These are phyloP conservation scores for Boletales sp. DNA, from an alignment of 768 basidiomycete species.

Conservation along the genomic window DNA sequence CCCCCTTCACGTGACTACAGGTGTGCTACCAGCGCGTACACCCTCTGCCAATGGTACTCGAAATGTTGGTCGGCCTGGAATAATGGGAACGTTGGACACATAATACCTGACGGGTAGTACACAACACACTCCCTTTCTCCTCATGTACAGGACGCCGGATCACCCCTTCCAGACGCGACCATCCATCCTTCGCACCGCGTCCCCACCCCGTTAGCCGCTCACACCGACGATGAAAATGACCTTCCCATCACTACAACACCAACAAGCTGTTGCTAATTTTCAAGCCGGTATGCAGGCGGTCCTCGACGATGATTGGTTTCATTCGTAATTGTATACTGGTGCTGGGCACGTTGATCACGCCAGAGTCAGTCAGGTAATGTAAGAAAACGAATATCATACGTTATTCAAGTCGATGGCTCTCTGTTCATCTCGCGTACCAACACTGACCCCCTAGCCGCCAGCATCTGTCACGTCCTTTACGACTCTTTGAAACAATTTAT, in stretches of 20 bases:
- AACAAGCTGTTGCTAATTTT: slow-evolving; percentile 42
- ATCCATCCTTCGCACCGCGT: slow-evolving; percentile 37
- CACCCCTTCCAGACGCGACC: slow-evolving; percentile 43
- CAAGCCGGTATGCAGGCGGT: too few relatives aligned
- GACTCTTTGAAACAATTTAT: too few relatives aligned
- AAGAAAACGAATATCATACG: too few relatives aligned
- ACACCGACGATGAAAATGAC: slow-evolving; percentile 51
- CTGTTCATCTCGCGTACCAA: too few relatives aligned
- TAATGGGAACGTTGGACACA: slow-evolving; percentile 22
- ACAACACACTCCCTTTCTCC: slow-evolving; percentile 46
- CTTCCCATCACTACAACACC: slow-evolving; percentile 54
- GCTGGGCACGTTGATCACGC: too few relatives aligned
- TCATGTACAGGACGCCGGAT: slow-evolving; percentile 42
- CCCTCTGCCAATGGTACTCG: slow-evolving; percentile 61
- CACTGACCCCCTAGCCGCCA: too few relatives aligned
- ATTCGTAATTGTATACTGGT: too few relatives aligned
- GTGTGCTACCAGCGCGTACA: slow-evolving; percentile 39
- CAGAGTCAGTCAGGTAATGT: too few relatives aligned
- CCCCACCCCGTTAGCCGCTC: slow-evolving; percentile 47
- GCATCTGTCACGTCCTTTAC: too few relatives aligned
- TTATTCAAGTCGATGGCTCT: too few relatives aligned
- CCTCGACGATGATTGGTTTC: too few relatives aligned
- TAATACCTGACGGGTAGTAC: slow-evolving; percentile 40
- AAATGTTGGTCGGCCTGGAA: slow-evolving; percentile 33
- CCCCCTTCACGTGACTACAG: slow-evolving; percentile 32